Conservation (phyloP, 345 rosid genomes). For the Gossypium herbaceum region DNA sequence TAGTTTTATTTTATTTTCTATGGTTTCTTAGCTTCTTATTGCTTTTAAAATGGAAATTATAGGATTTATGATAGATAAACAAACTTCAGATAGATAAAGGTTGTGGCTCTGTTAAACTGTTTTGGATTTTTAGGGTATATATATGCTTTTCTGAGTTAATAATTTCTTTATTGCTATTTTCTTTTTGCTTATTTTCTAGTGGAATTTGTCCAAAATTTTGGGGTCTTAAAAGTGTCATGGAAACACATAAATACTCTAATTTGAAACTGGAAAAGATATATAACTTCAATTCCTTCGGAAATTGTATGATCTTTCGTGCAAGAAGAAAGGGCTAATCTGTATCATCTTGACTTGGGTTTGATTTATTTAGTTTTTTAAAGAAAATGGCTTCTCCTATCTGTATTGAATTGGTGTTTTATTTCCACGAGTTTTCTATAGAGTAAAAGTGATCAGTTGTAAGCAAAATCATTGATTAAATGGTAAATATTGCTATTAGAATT, state of each 20-base stretch:
- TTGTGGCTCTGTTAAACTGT: neutral
- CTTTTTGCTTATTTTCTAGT: neutral
- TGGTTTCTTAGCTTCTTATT: neutral
- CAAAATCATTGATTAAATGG: neutral
- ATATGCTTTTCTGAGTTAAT: neutral
- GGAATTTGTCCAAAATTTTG: neutral
- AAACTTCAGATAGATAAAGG: neutral
- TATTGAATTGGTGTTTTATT: neutral
- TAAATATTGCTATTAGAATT: neutral
- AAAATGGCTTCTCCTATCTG: neutral
- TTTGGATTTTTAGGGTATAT: neutral
- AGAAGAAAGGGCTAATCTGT: neutral
- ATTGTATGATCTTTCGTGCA: neutral
- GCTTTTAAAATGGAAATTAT: neutral
- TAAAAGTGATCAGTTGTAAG: neutral
- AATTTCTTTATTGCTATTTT: neutral
- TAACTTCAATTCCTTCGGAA: neutral
- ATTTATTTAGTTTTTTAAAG: neutral
- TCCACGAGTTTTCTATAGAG: neutral
- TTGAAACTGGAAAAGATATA: neutral
- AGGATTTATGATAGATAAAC: neutral
- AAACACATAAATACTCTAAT: neutral
- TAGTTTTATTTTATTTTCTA: neutral
- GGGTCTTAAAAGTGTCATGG: neutral
- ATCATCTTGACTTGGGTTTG: neutral